Evolutionary conservation across 495 filamentous ascomycete species (phyloP).

Genomic region (Glutinoglossum americanum): DNA sequence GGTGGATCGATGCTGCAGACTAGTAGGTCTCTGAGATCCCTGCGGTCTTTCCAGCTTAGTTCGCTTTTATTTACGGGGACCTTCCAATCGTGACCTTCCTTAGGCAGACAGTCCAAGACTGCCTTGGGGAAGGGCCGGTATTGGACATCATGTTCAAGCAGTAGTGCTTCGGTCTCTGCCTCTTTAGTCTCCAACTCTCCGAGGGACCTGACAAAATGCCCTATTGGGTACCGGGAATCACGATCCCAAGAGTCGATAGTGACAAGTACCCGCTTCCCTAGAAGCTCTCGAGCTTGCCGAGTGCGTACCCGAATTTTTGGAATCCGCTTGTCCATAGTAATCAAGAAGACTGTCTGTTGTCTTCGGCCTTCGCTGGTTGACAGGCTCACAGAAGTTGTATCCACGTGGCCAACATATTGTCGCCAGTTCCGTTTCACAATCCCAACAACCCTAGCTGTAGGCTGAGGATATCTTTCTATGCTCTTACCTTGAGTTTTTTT

Average conservation of each 20-base stretch:
- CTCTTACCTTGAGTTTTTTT: constrained; percentile 62
- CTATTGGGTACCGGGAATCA: constrained; percentile 74
- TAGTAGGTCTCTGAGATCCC: constrained; percentile 64
- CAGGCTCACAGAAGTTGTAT: constrained; percentile 59
- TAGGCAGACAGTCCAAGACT: constrained; percentile 77
- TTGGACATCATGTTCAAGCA: constrained; percentile 92
- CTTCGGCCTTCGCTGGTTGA: constrained; percentile 47
- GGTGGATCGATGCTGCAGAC: constrained; percentile 96
- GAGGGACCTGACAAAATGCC: constrained; percentile 82
- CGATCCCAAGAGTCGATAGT: constrained; percentile 91
- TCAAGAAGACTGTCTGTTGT: constrained; percentile 80
- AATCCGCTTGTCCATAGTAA: constrained; percentile 93
- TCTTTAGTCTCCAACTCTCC: constrained; percentile 88
- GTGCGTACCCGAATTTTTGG: constrained; percentile 89
- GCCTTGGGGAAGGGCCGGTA: constrained; percentile 93
- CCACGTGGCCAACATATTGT: constrained; percentile 90
- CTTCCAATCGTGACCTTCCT: constrained; percentile 84
- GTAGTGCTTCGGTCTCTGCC: constrained; percentile 83
- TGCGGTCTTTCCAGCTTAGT: constrained; percentile 63
- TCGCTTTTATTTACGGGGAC: constrained; percentile 55
- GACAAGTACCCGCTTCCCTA: constrained; percentile 85
- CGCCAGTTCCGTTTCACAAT: constrained; percentile 90
- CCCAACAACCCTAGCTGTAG: constrained; percentile 83
- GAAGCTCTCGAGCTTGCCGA: constrained; percentile 62
- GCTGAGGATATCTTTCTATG: constrained; percentile 60